phyloP scores from a whole-genome alignment of 306 rosid species.

The Senna siamea region DNA sequence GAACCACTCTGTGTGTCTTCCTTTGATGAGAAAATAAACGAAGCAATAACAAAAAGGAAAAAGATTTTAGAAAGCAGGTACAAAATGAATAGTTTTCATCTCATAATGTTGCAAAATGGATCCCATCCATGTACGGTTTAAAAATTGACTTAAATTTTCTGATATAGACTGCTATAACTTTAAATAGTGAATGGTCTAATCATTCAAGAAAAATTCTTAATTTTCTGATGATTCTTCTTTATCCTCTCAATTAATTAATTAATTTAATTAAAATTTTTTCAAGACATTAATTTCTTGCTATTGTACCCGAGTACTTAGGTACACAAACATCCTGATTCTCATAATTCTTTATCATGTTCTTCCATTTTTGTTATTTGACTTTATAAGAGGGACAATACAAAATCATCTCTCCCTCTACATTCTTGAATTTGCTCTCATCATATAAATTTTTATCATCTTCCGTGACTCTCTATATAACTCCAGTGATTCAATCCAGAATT shows the following conservation, averaged over 20 bases:
- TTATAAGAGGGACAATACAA: too few species aligned
- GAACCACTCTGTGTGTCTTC: neutral
- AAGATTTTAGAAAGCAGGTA: neutral
- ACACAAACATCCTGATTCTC: too few species aligned
- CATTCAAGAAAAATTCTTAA: neutral
- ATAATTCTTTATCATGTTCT: too few species aligned
- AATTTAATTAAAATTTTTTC: neutral
- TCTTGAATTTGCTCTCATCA: too few species aligned
- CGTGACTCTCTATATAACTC: too few species aligned
- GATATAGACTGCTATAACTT: neutral
- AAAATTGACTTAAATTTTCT: neutral
- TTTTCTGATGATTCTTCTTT: neutral
- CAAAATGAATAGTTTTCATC: neutral
- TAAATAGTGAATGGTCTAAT: neutral
- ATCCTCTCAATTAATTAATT: neutral
- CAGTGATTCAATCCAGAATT: too few species aligned
- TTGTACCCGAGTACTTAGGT: too few species aligned
- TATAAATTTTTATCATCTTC: too few species aligned
- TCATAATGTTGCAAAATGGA: neutral
- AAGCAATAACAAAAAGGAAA: neutral
- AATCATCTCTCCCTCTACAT: too few species aligned
- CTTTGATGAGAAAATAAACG: neutral
- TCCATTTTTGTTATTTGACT: too few species aligned
- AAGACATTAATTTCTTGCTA: neutral
- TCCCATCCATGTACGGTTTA: neutral